Base-by-base conservation (phyloP, 2,329 filamentous ascomycete genomes). In the Colletotrichum magnum region DNA sequence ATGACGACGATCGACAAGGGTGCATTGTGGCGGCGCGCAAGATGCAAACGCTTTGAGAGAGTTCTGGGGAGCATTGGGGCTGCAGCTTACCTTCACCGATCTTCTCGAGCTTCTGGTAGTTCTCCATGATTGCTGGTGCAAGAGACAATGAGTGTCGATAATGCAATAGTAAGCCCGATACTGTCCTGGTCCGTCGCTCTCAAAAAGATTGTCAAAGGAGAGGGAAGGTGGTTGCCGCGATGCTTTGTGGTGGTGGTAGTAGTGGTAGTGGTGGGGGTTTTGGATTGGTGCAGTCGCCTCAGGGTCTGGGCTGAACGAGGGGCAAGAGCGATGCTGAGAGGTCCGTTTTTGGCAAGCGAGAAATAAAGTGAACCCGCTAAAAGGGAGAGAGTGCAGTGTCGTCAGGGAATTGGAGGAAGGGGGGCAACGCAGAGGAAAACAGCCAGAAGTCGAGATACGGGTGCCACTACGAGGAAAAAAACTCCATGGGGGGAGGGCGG, bases 101-200 rank as follows among this genome's bases (percentile, higher is more conserved):
- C 87, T 97, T 97, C 85, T 97, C 94, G 77, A 97, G 89, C 85
- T 97, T 97, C 84, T 97, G 93, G 82, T 97, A 97, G 84, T 97
- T 97, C 82, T 97, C 94, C 94, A 97, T 97, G 74, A 70, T 73
- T 64, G 65, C 54, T 36, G 16, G 21, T 62, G 47, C 52, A 48
- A 32, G 48, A 21, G 47, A 50, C 43, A 63, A 68, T 24, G 54
- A 60, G 39, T 51, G 58, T 39, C 16, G 21, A 10, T 24, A 41
- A 41, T 10, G 36, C 4, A 24, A 18, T n/a, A 50, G 24, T 21
- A 12, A 50, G 24, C 5, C 6, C n/a, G 47, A 50, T 13, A 18
- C n/a, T 18, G 9, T 50, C 21, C 18, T 47, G 18, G 12, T 50
- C 21, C 18, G 47, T n/a, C 21, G 21, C 10, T 24, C 39, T 54